phyloP scores from a whole-genome alignment of 2,329 filamentous ascomycete species.

The Trichoderma oligosporum region DNA sequence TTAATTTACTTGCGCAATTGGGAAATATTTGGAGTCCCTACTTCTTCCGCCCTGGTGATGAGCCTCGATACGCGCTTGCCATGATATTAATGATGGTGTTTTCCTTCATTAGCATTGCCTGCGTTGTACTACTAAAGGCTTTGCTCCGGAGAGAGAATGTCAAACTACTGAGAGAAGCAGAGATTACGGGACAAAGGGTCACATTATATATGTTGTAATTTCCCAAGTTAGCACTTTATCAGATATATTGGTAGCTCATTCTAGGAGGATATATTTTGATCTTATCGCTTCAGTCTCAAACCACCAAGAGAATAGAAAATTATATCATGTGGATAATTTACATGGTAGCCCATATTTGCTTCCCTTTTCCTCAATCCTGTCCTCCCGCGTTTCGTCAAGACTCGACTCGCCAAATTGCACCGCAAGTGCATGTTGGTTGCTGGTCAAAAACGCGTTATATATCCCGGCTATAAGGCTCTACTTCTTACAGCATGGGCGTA shows the following conservation, averaged over 20 bases:
- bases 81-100: slow-evolving; percentile 26
- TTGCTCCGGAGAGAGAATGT: slow-evolving; percentile 7
- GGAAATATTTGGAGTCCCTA: slow-evolving; percentile 42
- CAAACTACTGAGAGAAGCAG: background rate
- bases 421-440: too few species aligned
- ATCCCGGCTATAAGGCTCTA: background rate
- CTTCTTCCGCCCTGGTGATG: slow-evolving; percentile 38
- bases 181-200: background rate
- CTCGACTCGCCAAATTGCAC: too few species aligned
- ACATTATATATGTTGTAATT: slow-evolving; percentile 1
- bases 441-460: background rate
- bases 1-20: slow-evolving; percentile 27
- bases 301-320: too few species aligned
- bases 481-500: background rate
- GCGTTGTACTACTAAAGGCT: background rate
- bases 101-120: slow-evolving; percentile 10
- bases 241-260: too few species aligned
- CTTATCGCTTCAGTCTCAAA: too few species aligned
- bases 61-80: slow-evolving; percentile 39
- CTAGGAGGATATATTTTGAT: too few species aligned
- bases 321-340: too few species aligned
- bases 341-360: too few species aligned
- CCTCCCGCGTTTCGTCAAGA: too few species aligned
- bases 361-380: too few species aligned
- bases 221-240: too few species aligned